phyloP scores from a whole-genome alignment of 768 basidiomycete species.

The Clitopilus hobsonii region DNA sequence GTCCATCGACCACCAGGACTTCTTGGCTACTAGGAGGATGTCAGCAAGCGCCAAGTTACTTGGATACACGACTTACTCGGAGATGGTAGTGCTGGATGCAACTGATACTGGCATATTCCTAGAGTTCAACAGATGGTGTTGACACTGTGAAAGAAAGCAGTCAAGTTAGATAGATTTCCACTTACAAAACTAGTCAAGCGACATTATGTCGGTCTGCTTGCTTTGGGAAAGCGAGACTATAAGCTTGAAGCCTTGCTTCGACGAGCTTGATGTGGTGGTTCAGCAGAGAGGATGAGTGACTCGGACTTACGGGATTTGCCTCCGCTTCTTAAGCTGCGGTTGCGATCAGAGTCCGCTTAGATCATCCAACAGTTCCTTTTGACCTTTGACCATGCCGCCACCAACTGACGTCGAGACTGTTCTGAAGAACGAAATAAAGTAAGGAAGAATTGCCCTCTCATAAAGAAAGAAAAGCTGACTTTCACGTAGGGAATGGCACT shows the following conservation, averaged over 20 bases:
- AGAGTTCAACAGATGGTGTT: not conserved
- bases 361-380: not conserved
- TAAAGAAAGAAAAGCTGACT: not conserved
- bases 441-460: not conserved
- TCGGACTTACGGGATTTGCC: not conserved
- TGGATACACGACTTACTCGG: not conserved
- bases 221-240: not conserved
- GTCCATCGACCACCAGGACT: not conserved
- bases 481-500: slow-evolving; percentile 67
- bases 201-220: not conserved
- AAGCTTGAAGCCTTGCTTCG: no score
- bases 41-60: not conserved
- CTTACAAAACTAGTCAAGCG: not conserved
- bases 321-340: no score
- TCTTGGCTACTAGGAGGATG: not conserved
- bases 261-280: not conserved
- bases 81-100: slow-evolving; percentile 9
- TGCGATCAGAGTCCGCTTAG: not conserved
- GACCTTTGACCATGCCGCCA: slow-evolving; percentile 1
- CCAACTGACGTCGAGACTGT: slow-evolving; percentile 51
- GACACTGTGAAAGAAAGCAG: not conserved
- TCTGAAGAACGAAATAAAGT: slow-evolving; percentile 62
- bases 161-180: not conserved
- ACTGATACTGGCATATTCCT: slow-evolving; percentile 6
- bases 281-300: not conserved